These are phyloP conservation scores for Botrytis deweyae DNA, from an alignment of 2,329 filamentous ascomycete species.

Conservation along the genomic window DNA sequence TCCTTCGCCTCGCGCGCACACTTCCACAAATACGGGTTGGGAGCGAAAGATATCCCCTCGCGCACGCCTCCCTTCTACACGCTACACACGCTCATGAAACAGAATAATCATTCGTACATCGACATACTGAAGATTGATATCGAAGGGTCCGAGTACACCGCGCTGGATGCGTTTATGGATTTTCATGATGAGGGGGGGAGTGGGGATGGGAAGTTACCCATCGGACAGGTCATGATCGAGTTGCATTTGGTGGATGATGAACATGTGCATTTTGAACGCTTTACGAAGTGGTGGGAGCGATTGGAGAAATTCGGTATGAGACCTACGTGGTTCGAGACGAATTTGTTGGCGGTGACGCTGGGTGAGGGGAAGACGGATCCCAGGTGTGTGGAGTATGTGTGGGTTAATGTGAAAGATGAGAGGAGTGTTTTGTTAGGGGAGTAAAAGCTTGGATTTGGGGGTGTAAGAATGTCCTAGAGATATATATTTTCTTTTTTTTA, in stretches of 20 bases:
- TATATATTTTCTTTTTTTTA: too few species aligned
- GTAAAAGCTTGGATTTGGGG: neutral
- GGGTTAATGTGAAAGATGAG: slow-evolving; percentile 34
- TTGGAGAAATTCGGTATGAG: slow-evolving; percentile 37
- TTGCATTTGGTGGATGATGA: slow-evolving; percentile 34
- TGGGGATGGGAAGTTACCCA: slow-evolving; percentile 25
- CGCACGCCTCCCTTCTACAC: slow-evolving; percentile 40
- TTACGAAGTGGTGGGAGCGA: slow-evolving; percentile 38
- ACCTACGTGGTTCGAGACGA: slow-evolving; percentile 37
- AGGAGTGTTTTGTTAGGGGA: slow-evolving; percentile 32
- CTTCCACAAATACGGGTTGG: slow-evolving; percentile 42
- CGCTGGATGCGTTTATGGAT: slow-evolving; percentile 37
- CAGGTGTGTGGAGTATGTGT: slow-evolving; percentile 37
- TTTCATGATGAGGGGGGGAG: slow-evolving; percentile 19
- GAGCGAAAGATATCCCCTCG: slow-evolving; percentile 35
- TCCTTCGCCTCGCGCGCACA: slow-evolving; percentile 33
- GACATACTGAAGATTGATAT: slow-evolving; percentile 46
- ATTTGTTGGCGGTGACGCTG: slow-evolving; percentile 35
- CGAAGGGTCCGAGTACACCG: slow-evolving; percentile 41
- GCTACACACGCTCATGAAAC: slow-evolving; percentile 42
- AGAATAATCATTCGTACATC: slow-evolving; percentile 43
- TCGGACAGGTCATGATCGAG: slow-evolving; percentile 37
- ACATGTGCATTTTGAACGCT: slow-evolving; percentile 31
- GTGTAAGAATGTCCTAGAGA: neutral
- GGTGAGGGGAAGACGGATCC: slow-evolving; percentile 32